Base-by-base conservation (phyloP, 1,284 basidiomycete species). In the Neolentinus lepideus region DNA sequence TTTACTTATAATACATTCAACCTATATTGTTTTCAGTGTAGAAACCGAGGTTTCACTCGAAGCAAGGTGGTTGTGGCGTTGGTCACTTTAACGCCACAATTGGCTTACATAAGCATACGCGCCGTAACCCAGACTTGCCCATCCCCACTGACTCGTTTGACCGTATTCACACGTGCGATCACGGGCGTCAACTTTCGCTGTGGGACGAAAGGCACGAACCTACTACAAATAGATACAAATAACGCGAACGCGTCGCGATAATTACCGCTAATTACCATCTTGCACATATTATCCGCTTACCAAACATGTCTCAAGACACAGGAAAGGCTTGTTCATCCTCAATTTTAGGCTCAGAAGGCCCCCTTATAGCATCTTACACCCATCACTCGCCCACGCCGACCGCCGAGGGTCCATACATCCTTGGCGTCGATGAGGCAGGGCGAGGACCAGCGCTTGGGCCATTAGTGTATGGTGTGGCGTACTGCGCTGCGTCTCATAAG, bases 361-460 rank as follows among this genome's bases (percentile, higher is more conserved):
- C 71, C 2, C 64, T 94, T 25, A 75, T 75, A 2, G 78, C 84
- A 27, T 91, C 91, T 0, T 95, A 95, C 68, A 86, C 88, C 0
- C 89, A 91, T 67, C 92, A 94, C 67, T 93, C 92, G 0, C 77
- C 83, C 8, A 79, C 69, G 1, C 83, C 90, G 25, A 82, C 83
- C 0, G 75, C 81, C 0, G 55, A 71, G 1, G 86, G 86, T 0
- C 83, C 83, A n/a, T 90, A 85, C 71, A 88, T 97, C 52, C 85
- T 99, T 56, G 96, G 96, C 35, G 94, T 99, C 6, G 96, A 99
- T 69, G 96, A 99, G 70, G 96, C 96, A 0, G 96, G 96, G 1
- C 79, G 96, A 57, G 96, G 97, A 0, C 96, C 95, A 12, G 94
- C 94, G 1, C 76, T 98, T 0, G 94, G 94, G 52, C 96, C 96